A percentile compares a stretch with the other conserved stretches of the same genome.
phyloP scores from a whole-genome alignment of 352 stramenopile genomes.

The Thalassiosira allenii region DNA sequence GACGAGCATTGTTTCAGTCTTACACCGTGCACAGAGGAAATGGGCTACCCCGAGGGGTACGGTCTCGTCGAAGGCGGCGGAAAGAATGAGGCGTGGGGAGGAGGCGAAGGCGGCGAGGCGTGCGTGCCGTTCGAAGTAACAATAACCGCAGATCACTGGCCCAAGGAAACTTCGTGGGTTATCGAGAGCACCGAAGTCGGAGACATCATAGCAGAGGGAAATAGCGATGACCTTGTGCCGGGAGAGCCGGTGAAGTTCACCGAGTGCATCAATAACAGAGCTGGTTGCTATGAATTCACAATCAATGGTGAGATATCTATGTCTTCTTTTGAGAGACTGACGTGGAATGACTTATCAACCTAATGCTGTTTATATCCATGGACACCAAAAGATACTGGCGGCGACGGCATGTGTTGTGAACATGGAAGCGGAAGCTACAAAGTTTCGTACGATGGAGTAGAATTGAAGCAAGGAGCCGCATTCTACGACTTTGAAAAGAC shows the following conservation, averaged over 20 bases:
- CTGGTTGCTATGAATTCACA: slow-evolving; percentile 63
- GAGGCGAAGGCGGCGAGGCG: background rate
- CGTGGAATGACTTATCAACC: background rate
- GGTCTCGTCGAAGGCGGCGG: slow-evolving; percentile 9
- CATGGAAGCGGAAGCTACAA: slow-evolving; percentile 50
- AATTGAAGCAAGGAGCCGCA: slow-evolving; percentile 31
- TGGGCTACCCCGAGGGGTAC: slow-evolving; percentile 49
- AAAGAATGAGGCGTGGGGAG: background rate
- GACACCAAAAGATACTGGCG: slow-evolving; percentile 65
- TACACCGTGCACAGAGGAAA: slow-evolving; percentile 58
- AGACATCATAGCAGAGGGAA: slow-evolving; percentile 40
- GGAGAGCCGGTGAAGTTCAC: slow-evolving; percentile 30
- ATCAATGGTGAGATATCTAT: slow-evolving; percentile 49
- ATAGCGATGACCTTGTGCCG: slow-evolving; percentile 47
- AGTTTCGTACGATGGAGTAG: slow-evolving; percentile 42
- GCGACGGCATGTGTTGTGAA: slow-evolving; percentile 68
- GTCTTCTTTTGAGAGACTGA: background rate
- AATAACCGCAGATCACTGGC: slow-evolving; percentile 61
- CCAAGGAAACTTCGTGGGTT: slow-evolving; percentile 57
- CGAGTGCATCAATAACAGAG: slow-evolving; percentile 50
- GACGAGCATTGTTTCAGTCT: slow-evolving; percentile 53
- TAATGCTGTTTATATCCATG: slow-evolving; percentile 7
- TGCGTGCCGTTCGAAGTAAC: slow-evolving; percentile 60
- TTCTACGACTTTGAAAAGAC: slow-evolving; percentile 57
- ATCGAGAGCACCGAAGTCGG: slow-evolving; percentile 41